Percentiles rank a stretch among this genome's conserved stretches.
These are phyloP conservation scores for Albugo candida DNA, from an alignment of 352 stramenopile species.

Conservation along the genomic window DNA sequence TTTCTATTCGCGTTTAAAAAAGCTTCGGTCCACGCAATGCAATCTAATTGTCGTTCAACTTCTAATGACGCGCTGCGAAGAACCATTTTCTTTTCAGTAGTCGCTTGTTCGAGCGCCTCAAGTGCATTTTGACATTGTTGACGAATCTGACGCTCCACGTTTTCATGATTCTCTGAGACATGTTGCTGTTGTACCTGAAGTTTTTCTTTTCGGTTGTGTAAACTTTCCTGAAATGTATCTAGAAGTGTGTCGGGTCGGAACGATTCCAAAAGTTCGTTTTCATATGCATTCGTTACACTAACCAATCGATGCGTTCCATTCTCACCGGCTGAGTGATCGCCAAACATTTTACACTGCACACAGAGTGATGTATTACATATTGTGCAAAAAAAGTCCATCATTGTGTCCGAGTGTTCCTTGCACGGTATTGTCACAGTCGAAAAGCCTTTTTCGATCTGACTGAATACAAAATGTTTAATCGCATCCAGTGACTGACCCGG, in stretches of 20 bases:
- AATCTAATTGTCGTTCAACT: conserved; percentile 33
- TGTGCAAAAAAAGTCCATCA: conserved; percentile 59
- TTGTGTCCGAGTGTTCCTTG: conserved; percentile 24
- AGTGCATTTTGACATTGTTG: conserved; percentile 30
- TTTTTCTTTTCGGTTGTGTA: conserved; percentile 30
- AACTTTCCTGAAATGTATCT: conserved; percentile 35
- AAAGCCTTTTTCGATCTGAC: conserved; percentile 25
- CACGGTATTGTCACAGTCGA: conserved; percentile 17
- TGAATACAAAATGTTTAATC: conserved; percentile 11
- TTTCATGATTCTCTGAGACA: conserved; percentile 19
- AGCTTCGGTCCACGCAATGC: conserved; percentile 55
- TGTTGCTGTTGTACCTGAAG: conserved; percentile 16
- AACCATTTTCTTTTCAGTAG: conserved; percentile 22
- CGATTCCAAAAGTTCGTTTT: conserved; percentile 38
- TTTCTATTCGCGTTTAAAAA: conserved; percentile 31
- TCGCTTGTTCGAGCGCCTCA: conserved; percentile 19
- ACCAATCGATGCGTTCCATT: conserved; percentile 51
- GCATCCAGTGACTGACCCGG: background rate
- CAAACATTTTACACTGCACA: conserved; percentile 67
- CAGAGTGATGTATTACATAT: conserved; percentile 39
- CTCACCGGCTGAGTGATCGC: conserved; percentile 57
- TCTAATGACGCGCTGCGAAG: conserved; percentile 39
- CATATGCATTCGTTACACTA: conserved; percentile 40
- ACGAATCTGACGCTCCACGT: conserved; percentile 26
- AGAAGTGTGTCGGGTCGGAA: conserved; percentile 38